Conservation (phyloP, 2,329 filamentous ascomycete species). For the Penicillium corylophilum region DNA sequence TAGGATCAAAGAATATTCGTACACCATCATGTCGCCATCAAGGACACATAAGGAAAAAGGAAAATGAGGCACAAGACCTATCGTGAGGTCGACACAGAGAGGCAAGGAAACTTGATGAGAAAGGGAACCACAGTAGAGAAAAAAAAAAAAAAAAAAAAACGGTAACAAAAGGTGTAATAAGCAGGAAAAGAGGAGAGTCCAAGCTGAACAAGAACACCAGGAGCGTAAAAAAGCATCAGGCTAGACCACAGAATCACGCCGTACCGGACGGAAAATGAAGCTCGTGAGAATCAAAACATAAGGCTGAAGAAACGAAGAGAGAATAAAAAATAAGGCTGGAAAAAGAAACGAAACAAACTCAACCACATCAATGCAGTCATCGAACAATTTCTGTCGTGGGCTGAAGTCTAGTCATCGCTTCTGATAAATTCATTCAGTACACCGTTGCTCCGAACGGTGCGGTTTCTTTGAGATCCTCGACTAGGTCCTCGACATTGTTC, state of each 20-base stretch:
- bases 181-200: constrained; percentile 6
- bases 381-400: constrained; percentile 18
- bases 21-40: constrained; percentile 30
- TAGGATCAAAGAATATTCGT: constrained; percentile 22
- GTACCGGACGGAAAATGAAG: constrained; percentile 23
- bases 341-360: constrained; percentile 7
- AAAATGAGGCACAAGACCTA: constrained; percentile 10
- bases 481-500: constrained; percentile 78
- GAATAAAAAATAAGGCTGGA: constrained; percentile 3
- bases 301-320: constrained; percentile 12
- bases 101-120: not conserved
- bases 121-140: not conserved
- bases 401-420: constrained; percentile 9
- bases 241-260: constrained; percentile 21
- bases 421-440: constrained; percentile 28
- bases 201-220: not conserved
- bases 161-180: constrained; percentile 6
- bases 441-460: constrained; percentile 66
- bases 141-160: constrained; percentile 7
- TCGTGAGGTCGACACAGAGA: constrained; percentile 14
- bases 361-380: constrained; percentile 23
- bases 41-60: constrained; percentile 22
- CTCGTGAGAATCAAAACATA: constrained; percentile 4
- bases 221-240: constrained; percentile 14
- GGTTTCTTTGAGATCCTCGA: constrained; percentile 77